Percentiles rank a stretch among this genome's conserved stretches.
These are phyloP conservation scores for Carallia pectinifolia DNA, from an alignment of 345 rosid species.

Conservation along the genomic window DNA sequence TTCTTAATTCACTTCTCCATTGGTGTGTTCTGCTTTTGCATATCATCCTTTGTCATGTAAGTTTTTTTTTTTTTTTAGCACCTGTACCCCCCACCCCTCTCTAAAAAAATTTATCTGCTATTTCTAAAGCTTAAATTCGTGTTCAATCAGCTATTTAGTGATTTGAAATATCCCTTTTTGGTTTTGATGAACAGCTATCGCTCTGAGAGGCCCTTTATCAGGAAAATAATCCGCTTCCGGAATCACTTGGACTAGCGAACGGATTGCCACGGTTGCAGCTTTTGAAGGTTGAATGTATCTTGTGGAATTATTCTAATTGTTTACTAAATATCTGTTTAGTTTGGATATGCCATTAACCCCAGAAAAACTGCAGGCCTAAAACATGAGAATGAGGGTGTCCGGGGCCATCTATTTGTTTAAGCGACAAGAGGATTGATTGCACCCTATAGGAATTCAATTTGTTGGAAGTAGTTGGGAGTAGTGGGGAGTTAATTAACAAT, in stretches of 20 bases:
- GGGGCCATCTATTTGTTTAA: background rate
- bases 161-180: background rate
- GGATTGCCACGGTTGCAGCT: constrained; percentile 8
- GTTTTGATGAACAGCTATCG: constrained; percentile 49
- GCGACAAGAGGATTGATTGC: background rate
- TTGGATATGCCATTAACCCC: constrained; percentile 3
- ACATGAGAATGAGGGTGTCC: background rate
- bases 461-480: background rate
- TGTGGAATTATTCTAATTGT: background rate
- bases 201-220: constrained; percentile 63
- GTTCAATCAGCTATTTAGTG: too few species aligned
- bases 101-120: too few species aligned
- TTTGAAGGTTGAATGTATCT: constrained; percentile 10
- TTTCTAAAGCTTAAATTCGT: too few species aligned
- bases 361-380: constrained; percentile 4
- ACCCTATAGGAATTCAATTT: background rate
- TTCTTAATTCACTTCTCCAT: constrained; percentile 26
- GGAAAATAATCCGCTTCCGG: constrained; percentile 55
- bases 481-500: background rate
- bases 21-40: constrained; percentile 25
- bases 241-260: constrained; percentile 52
- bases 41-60: constrained; percentile 56
- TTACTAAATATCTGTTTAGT: background rate
- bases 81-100: too few species aligned
- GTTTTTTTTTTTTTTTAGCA: constrained; percentile 25